Base-by-base conservation (phyloP, 306 rosid genomes). In the Quercus variabilis region DNA sequence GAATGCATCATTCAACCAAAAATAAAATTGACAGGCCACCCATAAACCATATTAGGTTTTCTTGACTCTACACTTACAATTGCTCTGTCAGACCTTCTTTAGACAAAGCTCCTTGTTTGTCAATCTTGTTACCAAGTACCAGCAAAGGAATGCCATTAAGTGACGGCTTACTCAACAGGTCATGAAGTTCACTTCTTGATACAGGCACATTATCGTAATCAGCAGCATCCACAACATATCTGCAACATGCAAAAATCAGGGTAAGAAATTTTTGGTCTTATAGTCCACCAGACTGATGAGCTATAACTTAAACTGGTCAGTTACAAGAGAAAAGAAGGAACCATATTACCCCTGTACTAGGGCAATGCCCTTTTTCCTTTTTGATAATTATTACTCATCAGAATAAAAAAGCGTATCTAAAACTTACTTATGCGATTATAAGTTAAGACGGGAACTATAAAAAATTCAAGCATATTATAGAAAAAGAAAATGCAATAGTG, bases 151-250 rank as follows among this genome's bases (percentile, higher is more conserved):
- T 88, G 2, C 90, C 89, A 86, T 72, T 83, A 64, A 91, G 83
- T 18, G 96, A 86, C 41, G 85, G 84, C 83, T 86, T 91, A 79
- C 89, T 85, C 81, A 88, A 78, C 82, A 89, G 78, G 80, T 89
- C 91, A 79, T 93, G 94, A 28, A 91, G 91, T 84, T 91, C 90
- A 84, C 78, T 76, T 86, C 55, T 89, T 10, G 91, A 86, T 78
- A 84, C 84, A 30, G 85, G 67, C 72, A 89, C 78, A 70, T 88
- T 88, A 33, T 88, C 92, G 35, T 49, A 30, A 84, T 89, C 90
- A 75, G 91, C 94, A 33, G 88, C 91, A 87, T 91, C 93, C 65
- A 88, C 97, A 35, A 87, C 94, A 81, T 85, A 90, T 13, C 90
- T 91, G 87, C 78, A 84, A 74, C 79, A 78, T 17, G 57, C 21